Percentiles rank a stretch among this genome's conserved stretches.
These are phyloP conservation scores for Zymoseptoria pseudotritici DNA, from an alignment of 2,329 filamentous ascomycete species.

Conservation along the genomic window DNA sequence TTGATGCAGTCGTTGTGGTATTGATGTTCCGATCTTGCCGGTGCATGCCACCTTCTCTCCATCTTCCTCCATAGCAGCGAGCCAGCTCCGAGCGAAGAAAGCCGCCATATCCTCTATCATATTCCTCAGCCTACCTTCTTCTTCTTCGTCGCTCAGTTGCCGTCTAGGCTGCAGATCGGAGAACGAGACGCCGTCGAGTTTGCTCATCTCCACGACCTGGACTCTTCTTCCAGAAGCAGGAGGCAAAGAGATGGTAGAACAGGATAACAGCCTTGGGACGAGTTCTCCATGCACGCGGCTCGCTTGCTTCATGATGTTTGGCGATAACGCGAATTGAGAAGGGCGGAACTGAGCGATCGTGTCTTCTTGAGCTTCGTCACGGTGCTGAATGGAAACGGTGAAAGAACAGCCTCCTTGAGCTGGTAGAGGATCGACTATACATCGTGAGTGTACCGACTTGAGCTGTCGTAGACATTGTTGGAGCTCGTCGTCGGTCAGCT, in stretches of 20 bases:
- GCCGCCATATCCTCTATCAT: slow-evolving; percentile 7
- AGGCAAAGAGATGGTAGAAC: neutral
- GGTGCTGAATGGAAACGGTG: slow-evolving; percentile 1
- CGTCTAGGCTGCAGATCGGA: neutral
- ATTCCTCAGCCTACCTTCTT: neutral
- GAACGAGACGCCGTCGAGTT: slow-evolving; percentile 1
- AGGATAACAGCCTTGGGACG: slow-evolving; percentile 4
- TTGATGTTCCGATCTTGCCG: slow-evolving; percentile 6
- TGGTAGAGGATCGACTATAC: neutral
- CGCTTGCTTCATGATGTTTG: slow-evolving; percentile 1
- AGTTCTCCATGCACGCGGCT: slow-evolving; percentile 1
- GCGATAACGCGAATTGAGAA: neutral
- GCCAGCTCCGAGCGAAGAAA: slow-evolving; percentile 11
- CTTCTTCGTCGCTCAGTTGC: neutral
- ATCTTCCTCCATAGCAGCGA: neutral
- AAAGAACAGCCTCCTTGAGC: slow-evolving; percentile 12
- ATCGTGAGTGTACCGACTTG: neutral
- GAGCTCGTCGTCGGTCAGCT: neutral
- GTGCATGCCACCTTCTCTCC: neutral
- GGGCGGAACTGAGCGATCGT: slow-evolving; percentile 9
- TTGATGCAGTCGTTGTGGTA: slow-evolving; percentile 3
- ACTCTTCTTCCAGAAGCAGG: neutral
- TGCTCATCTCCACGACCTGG: slow-evolving; percentile 11
- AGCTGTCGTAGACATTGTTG: neutral
- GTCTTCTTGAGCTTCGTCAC: neutral